Conservation (phyloP, 176 grass and related monocot genomes). For the Otatea glauca region DNA sequence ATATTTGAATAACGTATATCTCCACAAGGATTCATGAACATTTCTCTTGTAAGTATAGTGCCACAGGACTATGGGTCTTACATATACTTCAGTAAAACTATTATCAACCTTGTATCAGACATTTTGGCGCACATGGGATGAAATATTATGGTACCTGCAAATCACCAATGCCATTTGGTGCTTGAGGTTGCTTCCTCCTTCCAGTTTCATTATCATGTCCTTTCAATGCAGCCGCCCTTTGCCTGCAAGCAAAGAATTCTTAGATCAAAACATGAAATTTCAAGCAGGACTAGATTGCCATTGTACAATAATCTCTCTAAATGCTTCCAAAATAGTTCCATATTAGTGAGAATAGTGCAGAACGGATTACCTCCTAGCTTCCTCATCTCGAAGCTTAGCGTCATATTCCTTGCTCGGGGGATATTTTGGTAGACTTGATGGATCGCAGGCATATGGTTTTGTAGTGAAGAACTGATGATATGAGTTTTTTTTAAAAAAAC, state of each 20-base stretch:
- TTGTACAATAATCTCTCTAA: not conserved
- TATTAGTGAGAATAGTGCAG: not conserved
- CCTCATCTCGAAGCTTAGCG: constrained; percentile 92
- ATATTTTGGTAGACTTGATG: constrained; percentile 94
- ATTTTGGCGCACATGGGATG: not conserved
- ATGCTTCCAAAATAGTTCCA: not conserved
- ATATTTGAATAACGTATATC: not conserved
- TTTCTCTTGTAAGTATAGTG: not conserved
- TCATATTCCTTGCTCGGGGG: constrained; percentile 98
- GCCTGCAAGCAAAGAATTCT: not conserved
- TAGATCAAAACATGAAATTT: not conserved
- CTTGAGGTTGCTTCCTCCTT: constrained; percentile 31
- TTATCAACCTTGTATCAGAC: not conserved
- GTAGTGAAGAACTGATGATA: constrained; percentile 55
- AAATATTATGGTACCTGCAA: constrained; percentile 18
- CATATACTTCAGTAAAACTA: not conserved
- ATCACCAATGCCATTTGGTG: constrained; percentile 39
- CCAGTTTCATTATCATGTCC: not conserved
- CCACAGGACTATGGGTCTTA: not conserved
- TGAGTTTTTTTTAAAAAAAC: not conserved
- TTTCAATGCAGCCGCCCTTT: not conserved
- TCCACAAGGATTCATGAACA: not conserved
- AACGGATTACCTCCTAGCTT: constrained; percentile 70
- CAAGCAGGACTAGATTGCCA: not conserved
- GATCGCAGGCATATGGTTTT: constrained; percentile 92